These are phyloP conservation scores for Lipomyces sp. DNA, from an alignment of 805 yeast genomes.

Conservation along the genomic window DNA sequence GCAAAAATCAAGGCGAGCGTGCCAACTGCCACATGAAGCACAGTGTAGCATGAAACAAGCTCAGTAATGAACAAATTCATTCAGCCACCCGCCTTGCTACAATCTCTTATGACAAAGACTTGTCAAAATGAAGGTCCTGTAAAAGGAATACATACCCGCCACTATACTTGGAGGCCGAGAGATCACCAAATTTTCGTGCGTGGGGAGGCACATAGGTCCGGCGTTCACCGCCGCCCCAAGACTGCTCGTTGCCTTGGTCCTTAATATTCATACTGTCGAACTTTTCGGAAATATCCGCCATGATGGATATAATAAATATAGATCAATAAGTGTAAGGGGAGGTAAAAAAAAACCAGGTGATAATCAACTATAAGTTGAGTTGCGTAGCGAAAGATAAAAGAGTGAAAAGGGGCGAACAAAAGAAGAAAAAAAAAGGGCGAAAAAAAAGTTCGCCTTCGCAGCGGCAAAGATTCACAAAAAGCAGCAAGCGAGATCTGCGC, in stretches of 20 bases:
- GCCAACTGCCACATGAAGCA: no score
- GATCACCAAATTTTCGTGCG: slow-evolving; percentile 39
- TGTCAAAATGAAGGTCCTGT: no score
- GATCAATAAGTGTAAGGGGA: not conserved
- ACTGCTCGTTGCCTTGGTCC: slow-evolving; percentile 19
- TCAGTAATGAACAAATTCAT: not conserved
- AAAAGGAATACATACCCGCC: slow-evolving; percentile 10
- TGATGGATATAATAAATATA: slow-evolving; percentile 19
- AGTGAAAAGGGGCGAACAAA: not conserved
- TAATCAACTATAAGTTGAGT: slow-evolving; percentile 6
- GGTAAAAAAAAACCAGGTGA: not conserved
- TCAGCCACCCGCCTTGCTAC: not conserved
- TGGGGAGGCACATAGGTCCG: slow-evolving; percentile 63
- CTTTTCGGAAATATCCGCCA: slow-evolving; percentile 38
- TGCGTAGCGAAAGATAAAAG: not conserved
- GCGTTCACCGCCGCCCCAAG: slow-evolving; percentile 13
- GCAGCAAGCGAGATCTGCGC: not conserved
- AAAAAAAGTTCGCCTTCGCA: not conserved
- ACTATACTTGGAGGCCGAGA: slow-evolving; percentile 14
- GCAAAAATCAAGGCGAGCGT: not conserved
- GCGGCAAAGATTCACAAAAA: not conserved
- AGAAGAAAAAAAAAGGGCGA: not conserved
- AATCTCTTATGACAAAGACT: not conserved
- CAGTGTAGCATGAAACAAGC: not conserved
- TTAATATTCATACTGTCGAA: slow-evolving; percentile 28